Base-by-base conservation (phyloP, 177 flowering plant species). In the Vitis hybrid region DNA sequence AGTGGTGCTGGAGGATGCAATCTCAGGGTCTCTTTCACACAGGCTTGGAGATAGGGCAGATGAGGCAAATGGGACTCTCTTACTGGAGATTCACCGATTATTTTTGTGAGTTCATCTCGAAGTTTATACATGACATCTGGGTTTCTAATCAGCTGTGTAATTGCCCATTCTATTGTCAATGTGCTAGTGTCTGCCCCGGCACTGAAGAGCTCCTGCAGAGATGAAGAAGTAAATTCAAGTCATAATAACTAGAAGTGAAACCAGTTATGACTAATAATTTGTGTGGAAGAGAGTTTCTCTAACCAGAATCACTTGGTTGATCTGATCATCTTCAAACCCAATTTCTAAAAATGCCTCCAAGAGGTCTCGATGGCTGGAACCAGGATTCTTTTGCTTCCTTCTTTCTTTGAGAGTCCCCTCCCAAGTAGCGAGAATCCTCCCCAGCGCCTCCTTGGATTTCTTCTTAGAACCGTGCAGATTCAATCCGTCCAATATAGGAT, bases 161-260 rank as follows among this genome's bases (percentile, higher is more conserved):
- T 68, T 34, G 64, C 64, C 71, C 71, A 68, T 14, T 68, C 64
- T 18, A 68, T 13, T 57, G 80, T 74, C 11, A 75, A 59, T 17
- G 69, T 72, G 4, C 69, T 73, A 0, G 81, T 77, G n/a, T 81
- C 82, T 50, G 77, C 23, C 0, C 75, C 87, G 13, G 81, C 78
- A 6, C 51, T 3, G 10, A 79, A 56, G 0, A 73, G 54, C 12
- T 80, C 83, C 85, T 78, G 79, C 17, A 14, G 21, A n/a, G 17
- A 64, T 32, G 7, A 11, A 39, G 39, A 64, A 30, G 15, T 0
- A 64, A 10, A 19, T 14, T 26, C 5, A 45, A 14, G 3, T 26
- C 0, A 26, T 26, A 26, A 26, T 12, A 51, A 19, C 14, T 3
- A 69, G 49, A 34, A 54, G 49, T 64, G 48, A 57, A 52, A 66